Evolutionary conservation across 2,329 filamentous ascomycete genomes (phyloP), one percentile per base, ranked within the genome.

Genomic region (Calonectria hongkongensis): DNA sequence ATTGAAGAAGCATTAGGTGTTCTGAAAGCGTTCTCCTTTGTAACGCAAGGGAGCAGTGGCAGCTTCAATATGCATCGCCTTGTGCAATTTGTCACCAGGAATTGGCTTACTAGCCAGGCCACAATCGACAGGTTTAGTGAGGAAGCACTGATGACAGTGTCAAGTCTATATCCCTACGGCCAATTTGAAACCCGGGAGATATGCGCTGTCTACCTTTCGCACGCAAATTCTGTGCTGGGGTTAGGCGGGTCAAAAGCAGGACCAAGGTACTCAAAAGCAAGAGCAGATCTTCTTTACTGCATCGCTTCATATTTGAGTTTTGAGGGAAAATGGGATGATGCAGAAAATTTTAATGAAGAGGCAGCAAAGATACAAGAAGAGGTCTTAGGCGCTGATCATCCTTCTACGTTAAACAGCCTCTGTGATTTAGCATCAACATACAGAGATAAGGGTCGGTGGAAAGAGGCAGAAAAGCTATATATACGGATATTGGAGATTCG

Each of bases 11-110:
- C 79, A 4, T 47, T 83, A 1, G 81, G 80, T 0, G 12, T 75
- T 9, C 71, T 83, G 0, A 80, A 79, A 60, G 80, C 79, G 0
- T 82, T 81, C 63, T 82, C 79, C 1, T 67, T 72, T 41, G 51
- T 70, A 16, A 15, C 47, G 18, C 27, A 67, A n/a, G 65, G 33
- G 2, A 64, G 64, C 3, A 10, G 33, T 12, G n/a, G 25, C 2
- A 30, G 21, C n/a, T 62, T 73, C 1, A 54, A 70, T 12, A 76
- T 78, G 70, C 73, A 76, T 47, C 68, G 70, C 4, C 71, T 75
- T 21, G 60, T 75, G 2, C 73, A 74, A 28, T 43, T 75, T 4
- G 50, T 66, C 0, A 73, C 63, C 15, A 43, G 60, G 28, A 68
- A 68, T 16, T 70, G 74, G 68, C 51, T 70, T 0, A 33, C 1